phyloP scores from a whole-genome alignment of 2,329 filamentous ascomycete genomes.

The Akanthomyces lecanii region DNA sequence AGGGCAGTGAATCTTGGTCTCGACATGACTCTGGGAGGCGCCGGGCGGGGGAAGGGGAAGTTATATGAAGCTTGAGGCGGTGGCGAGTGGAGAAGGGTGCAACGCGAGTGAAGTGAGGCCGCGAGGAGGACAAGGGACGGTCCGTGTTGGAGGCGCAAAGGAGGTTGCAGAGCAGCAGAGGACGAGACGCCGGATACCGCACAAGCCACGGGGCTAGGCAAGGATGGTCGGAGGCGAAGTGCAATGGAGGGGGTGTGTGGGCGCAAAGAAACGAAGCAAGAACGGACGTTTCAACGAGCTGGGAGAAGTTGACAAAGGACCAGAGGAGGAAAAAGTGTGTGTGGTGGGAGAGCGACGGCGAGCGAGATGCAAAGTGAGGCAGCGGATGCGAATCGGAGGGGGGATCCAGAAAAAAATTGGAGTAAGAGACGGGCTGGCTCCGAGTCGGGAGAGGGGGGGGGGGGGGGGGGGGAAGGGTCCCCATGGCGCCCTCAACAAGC shows the following conservation, averaged over 20 bases:
- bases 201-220: constrained; percentile 4
- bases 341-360: not conserved
- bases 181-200: constrained; percentile 7
- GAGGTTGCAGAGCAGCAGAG: not conserved
- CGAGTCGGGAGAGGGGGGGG: not conserved
- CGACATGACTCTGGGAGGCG: constrained; percentile 8
- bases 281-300: constrained; percentile 14
- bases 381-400: constrained; percentile 11
- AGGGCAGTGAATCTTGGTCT: constrained; percentile 17
- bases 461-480: not conserved
- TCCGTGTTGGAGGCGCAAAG: constrained; percentile 10
- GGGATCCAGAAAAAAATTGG: constrained; percentile 16
- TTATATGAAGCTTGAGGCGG: constrained; percentile 14
- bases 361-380: constrained; percentile 11
- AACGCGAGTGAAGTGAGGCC: not conserved
- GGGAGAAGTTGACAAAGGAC: not conserved
- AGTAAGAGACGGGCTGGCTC: constrained; percentile 4
- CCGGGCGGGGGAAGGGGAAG: constrained; percentile 1
- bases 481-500: constrained; percentile 3
- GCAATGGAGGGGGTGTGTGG: constrained; percentile 4
- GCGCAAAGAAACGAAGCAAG: constrained; percentile 1
- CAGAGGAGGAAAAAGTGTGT: not conserved
- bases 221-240: not conserved
- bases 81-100: constrained; percentile 6
- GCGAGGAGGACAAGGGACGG: constrained; percentile 7